Base-by-base conservation (phyloP, 2,329 filamentous ascomycete species). In the Didymella exigua region DNA sequence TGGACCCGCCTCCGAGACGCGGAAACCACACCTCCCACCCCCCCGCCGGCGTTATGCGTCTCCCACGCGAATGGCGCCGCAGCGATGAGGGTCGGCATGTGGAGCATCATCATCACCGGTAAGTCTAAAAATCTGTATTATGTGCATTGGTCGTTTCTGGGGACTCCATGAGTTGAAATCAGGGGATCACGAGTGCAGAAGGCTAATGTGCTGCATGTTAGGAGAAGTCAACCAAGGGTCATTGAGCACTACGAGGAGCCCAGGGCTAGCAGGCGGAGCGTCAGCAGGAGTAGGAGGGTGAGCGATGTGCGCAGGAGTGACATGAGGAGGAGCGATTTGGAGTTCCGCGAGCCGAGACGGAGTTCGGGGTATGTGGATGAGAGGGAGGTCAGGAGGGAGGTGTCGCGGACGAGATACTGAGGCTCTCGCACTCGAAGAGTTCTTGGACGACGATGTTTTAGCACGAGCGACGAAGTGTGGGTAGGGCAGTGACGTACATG, bases 1-100 rank as follows among this genome's bases (percentile, higher is more conserved):
- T 67, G 38, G 70, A 73, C 38, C 71, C 71, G 0, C 71, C 71
- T 1, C 69, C 66, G 1, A 63, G 72, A 42, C 58, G 60, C 18
- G 71, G 69, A 30, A 68, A 67, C 53, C 72, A 61, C 56, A 71
- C 69, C 1, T 67, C 72, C 3, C 71, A 75, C 42, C 63, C 68
- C 1, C 70, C 68, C 8, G 70, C 69, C 1, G 70, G 70, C 55
- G 65, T 68, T 2, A 70, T 72, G 54, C 68, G 70, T 8, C 52
- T 75, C 5, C 71, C 72, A 27, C 66, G 69, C 24, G 68, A 67
- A 41, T 73, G 70, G 61, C 65, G 66, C 7, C 62, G 69, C 36
- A 65, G 62, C 40, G 65, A 68, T 14, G 59, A 62, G 18, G 62
- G 52, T 2, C 38, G 58, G 10, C 51, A 60, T 34, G 53, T 51